phyloP scores from a whole-genome alignment of 192 early-diverging fungal genomes.

The Mortierella claussenii region DNA sequence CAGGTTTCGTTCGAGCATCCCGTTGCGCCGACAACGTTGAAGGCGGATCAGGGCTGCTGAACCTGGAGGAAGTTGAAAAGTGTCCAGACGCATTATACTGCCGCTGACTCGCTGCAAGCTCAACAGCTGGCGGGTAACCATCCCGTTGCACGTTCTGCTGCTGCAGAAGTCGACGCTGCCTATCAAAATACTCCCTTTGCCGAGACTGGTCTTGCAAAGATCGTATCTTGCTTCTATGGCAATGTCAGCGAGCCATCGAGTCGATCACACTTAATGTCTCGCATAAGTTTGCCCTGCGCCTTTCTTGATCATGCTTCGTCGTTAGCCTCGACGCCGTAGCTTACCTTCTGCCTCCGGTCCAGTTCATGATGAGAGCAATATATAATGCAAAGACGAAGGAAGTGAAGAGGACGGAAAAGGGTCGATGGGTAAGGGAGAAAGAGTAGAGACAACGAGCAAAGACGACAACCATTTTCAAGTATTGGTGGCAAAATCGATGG shows the following conservation, averaged over 20 bases:
- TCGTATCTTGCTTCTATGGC: constrained; percentile 6
- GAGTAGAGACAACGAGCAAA: not conserved
- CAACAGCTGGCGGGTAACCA: not conserved
- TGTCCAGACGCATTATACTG: too few relatives aligned
- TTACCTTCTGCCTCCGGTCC: constrained; percentile 14
- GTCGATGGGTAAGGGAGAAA: too few relatives aligned
- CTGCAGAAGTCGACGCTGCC: constrained; percentile 4
- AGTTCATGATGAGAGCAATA: constrained; percentile 1
- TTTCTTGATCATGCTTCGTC: not conserved
- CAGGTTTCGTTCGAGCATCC: not conserved
- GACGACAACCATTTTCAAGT: too few relatives aligned
- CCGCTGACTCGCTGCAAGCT: not conserved
- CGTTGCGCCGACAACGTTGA: not conserved
- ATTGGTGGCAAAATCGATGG: not conserved
- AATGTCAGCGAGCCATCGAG: too few relatives aligned
- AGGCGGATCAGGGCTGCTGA: too few relatives aligned
- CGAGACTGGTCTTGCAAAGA: not conserved
- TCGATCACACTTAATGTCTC: not conserved
- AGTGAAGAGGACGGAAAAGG: not conserved
- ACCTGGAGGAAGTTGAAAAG: too few relatives aligned
- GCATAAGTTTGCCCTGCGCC: not conserved
- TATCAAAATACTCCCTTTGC: constrained; percentile 2
- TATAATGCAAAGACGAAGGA: not conserved
- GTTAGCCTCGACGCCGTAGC: not conserved
- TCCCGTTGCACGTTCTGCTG: not conserved